These are phyloP conservation scores for Pyrenophora graminea DNA, from an alignment of 2,329 filamentous ascomycete species.

Conservation along the genomic window DNA sequence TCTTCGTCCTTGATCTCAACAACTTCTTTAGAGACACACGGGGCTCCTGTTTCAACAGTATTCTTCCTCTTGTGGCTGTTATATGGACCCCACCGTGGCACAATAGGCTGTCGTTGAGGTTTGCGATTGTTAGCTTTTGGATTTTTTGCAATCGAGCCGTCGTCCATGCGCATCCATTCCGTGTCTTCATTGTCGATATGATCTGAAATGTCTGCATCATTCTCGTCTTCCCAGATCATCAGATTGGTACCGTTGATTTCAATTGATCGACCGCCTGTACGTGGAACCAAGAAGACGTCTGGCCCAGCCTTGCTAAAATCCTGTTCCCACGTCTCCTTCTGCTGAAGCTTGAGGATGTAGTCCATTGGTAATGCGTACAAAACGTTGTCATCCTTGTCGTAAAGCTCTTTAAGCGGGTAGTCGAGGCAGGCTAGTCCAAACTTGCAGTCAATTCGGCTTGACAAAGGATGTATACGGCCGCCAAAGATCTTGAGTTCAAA, in stretches of 20 bases:
- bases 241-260: constrained; percentile 46
- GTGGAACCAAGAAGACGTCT: constrained; percentile 44
- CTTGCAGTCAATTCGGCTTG: constrained; percentile 45
- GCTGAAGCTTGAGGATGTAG: constrained; percentile 45
- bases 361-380: constrained; percentile 48
- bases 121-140: constrained; percentile 41
- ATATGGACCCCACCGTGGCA: constrained; percentile 43
- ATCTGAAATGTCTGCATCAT: constrained; percentile 45
- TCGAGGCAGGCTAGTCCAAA: constrained; percentile 44
- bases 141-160: constrained; percentile 45
- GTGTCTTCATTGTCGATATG: constrained; percentile 44
- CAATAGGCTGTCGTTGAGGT: constrained; percentile 28
- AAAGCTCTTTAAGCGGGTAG: constrained; percentile 43
- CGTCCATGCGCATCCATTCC: constrained; percentile 44
- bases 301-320: constrained; percentile 32
- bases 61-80: constrained; percentile 35
- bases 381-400: constrained; percentile 45
- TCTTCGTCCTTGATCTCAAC: constrained; percentile 20
- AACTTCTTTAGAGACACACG: constrained; percentile 29
- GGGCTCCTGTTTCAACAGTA: constrained; percentile 20
- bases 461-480: constrained; percentile 46
- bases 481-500: constrained; percentile 48
- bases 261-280: constrained; percentile 43
- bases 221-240: constrained; percentile 49
- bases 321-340: constrained; percentile 45